Evolutionary conservation across 768 basidiomycete species (phyloP).

Genomic region (Tricholoma sp.): DNA sequence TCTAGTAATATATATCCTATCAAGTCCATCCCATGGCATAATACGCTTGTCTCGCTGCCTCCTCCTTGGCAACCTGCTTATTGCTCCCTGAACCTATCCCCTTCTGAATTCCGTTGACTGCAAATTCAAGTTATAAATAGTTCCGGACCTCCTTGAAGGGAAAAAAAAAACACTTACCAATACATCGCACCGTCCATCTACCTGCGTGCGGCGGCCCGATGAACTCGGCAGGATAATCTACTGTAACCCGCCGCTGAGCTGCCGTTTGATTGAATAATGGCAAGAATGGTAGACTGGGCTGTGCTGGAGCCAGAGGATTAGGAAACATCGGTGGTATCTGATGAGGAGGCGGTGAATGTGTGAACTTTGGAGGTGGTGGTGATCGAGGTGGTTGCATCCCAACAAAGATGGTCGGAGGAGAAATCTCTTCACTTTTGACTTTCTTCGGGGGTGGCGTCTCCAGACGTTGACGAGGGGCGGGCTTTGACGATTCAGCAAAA

Average conservation of each 20-base stretch:
- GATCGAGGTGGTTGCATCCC: conserved; percentile 29
- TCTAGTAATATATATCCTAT: background rate
- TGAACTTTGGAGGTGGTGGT: conserved; percentile 13
- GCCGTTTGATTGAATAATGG: conserved; percentile 74
- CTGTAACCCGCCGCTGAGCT: conserved; percentile 53
- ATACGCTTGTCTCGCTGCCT: conserved; percentile 67
- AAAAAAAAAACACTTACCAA: conserved; percentile 43
- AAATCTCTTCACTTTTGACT: conserved; percentile 33
- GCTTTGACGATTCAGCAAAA: background rate
- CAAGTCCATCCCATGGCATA: conserved; percentile 72
- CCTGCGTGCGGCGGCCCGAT: conserved; percentile 65
- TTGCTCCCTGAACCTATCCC: conserved; percentile 60
- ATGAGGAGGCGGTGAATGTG: conserved; percentile 9
- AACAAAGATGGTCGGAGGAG: conserved; percentile 30
- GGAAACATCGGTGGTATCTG: conserved; percentile 20
- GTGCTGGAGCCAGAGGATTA: conserved; percentile 63
- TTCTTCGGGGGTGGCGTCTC: conserved; percentile 35
- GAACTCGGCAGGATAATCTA: conserved; percentile 57
- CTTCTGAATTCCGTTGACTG: conserved; percentile 68
- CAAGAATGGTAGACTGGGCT: conserved; percentile 57
- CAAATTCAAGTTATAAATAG: conserved; percentile 7
- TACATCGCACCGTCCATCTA: conserved; percentile 60
- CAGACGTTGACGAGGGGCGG: conserved; percentile 9
- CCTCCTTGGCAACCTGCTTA: conserved; percentile 76
- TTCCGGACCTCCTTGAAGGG: background rate